Percentiles rank a stretch among this genome's conserved stretches.
Evolutionary conservation across 352 stramenopile species (phyloP).

Genomic region (Phytophthora macrochlamydospora): DNA sequence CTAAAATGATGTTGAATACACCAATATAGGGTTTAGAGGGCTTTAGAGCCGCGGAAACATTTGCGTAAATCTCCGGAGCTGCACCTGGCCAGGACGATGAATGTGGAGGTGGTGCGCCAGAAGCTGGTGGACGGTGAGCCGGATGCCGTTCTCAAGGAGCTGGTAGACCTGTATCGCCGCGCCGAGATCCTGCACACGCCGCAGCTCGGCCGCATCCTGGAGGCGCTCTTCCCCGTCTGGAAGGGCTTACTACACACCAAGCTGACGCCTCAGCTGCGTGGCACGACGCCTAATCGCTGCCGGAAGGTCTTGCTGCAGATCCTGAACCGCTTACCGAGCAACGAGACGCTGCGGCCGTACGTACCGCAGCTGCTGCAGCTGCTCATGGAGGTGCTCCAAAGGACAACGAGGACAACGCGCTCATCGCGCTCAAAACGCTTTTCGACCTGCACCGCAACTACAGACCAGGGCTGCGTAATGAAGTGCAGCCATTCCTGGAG

Average conservation of each 20-base stretch:
- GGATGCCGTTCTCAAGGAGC: slow-evolving; percentile 81
- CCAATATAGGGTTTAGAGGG: background rate
- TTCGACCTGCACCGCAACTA: slow-evolving; percentile 98
- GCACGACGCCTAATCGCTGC: slow-evolving; percentile 87
- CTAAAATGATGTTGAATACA: slow-evolving; percentile 8
- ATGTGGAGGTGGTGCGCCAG: slow-evolving; percentile 88
- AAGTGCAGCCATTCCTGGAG: slow-evolving; percentile 91
- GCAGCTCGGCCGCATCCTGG: slow-evolving; percentile 91
- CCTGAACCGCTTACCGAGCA: slow-evolving; percentile 94
- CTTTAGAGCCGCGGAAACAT: slow-evolving; percentile 3
- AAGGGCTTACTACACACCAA: slow-evolving; percentile 82
- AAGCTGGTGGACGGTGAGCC: slow-evolving; percentile 81
- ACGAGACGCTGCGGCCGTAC: slow-evolving; percentile 95
- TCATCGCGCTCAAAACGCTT: slow-evolving; percentile 95
- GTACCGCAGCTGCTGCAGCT: slow-evolving; percentile 92
- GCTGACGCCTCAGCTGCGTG: slow-evolving; percentile 72
- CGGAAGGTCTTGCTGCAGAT: slow-evolving; percentile 95
- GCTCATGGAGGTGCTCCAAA: slow-evolving; percentile 93
- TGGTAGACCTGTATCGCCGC: slow-evolving; percentile 87
- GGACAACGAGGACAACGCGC: slow-evolving; percentile 98
- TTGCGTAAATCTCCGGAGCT: slow-evolving; percentile 16
- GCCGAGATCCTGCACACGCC: slow-evolving; percentile 89
- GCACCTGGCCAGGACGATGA: slow-evolving; percentile 61
- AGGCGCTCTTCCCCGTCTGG: slow-evolving; percentile 91
- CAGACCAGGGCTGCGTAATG: slow-evolving; percentile 83